These are phyloP conservation scores for Malania oleifera DNA, from an alignment of 164 flowering plant species.

Conservation along the genomic window DNA sequence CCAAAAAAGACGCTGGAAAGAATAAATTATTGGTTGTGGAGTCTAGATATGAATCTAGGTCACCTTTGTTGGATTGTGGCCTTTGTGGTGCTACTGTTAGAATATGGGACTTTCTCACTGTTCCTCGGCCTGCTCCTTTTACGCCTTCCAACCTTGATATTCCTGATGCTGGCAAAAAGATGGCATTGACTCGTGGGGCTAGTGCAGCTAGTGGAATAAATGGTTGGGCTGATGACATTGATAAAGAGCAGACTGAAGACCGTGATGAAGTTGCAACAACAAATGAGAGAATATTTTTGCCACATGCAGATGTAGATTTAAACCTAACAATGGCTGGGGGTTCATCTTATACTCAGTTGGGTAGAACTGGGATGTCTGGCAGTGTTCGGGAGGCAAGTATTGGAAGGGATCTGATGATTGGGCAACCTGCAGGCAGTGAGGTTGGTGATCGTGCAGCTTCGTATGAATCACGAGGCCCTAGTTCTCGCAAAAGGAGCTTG, in stretches of 20 bases:
- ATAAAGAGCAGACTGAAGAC: conserved; percentile 68
- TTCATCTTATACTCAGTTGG: conserved; percentile 33
- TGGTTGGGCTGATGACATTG: conserved; percentile 84
- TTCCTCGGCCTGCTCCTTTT: conserved; percentile 71
- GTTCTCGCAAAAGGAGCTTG: conserved; percentile 70
- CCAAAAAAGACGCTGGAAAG: conserved; percentile 56
- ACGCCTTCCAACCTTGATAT: conserved; percentile 52
- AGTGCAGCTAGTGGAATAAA: conserved; percentile 96
- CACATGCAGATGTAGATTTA: conserved; percentile 56
- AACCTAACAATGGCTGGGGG: conserved; percentile 75
- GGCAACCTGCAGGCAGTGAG: conserved; percentile 94
- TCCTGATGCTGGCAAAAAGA: conserved; percentile 74
- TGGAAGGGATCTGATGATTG: conserved; percentile 71
- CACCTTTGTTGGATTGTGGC: conserved; percentile 90
- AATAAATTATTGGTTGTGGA: conserved; percentile 40
- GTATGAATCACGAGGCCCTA: conserved; percentile 93
- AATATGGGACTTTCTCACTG: conserved; percentile 75
- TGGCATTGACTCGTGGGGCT: conserved; percentile 74
- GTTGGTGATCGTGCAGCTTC: conserved; percentile 98
- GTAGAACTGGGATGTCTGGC: conserved; percentile 30
- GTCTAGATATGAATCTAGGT: conserved; percentile 62
- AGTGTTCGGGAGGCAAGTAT: conserved; percentile 34
- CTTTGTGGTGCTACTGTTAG: conserved; percentile 95
- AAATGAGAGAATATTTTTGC: conserved; percentile 36
- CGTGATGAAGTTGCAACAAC: conserved; percentile 86